A percentile compares a stretch with the other conserved stretches of the same genome.
Conservation (phyloP, 208 protist species). For the Acanthamoeba healyi region DNA sequence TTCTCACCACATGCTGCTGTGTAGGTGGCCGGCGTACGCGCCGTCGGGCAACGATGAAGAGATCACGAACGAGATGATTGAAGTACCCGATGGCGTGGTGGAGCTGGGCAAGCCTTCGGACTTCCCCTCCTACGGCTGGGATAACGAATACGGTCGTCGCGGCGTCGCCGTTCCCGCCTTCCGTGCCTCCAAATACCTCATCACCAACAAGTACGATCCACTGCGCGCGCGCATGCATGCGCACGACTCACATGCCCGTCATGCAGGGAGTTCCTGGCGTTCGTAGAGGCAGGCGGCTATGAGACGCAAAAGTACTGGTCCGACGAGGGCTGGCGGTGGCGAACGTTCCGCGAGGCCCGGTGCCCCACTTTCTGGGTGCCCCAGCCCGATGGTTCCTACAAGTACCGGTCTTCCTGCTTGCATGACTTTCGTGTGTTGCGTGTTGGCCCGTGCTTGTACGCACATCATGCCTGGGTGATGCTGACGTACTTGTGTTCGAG, state of each 20-base stretch:
- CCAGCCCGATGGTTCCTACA: slow-evolving; percentile 27
- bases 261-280: slow-evolving; percentile 76
- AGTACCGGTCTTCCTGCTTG: background rate
- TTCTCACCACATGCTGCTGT: background rate
- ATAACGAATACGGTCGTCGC: slow-evolving; percentile 95
- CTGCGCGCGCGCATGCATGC: background rate
- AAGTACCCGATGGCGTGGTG: slow-evolving; percentile 90
- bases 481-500: background rate
- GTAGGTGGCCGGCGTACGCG: slow-evolving; percentile 89
- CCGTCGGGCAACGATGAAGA: slow-evolving; percentile 84
- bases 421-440: no score
- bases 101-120: slow-evolving; percentile 87
- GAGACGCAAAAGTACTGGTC: slow-evolving; percentile 94
- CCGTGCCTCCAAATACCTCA: slow-evolving; percentile 95
- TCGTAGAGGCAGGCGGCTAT: slow-evolving; percentile 95
- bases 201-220: slow-evolving; percentile 95
- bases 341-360: slow-evolving; percentile 93
- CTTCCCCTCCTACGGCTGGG: slow-evolving; percentile 91
- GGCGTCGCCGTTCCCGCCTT: slow-evolving; percentile 93
- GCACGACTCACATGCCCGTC: background rate
- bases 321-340: slow-evolving; percentile 97
- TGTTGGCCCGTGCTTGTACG: background rate
- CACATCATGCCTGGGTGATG: slow-evolving; percentile 66
- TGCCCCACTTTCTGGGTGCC: slow-evolving; percentile 95
- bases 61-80: slow-evolving; percentile 90